Conservation (phyloP, 306 rosid species). For the Carpinus fangiana region DNA sequence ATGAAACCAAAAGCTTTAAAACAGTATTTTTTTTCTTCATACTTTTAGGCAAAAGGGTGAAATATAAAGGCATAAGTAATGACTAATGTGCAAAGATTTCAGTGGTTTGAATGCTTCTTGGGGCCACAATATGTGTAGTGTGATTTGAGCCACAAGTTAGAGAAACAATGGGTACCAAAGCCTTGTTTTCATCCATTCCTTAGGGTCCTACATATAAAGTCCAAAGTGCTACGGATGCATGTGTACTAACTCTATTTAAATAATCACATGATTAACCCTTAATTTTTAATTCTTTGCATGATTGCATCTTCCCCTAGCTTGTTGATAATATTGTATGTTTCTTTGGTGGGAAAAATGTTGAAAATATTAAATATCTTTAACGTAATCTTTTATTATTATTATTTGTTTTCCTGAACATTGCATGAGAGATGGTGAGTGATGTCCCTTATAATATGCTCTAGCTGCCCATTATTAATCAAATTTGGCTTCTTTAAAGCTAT, state of each 20-base stretch:
- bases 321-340: not conserved
- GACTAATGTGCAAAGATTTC: slow-evolving; percentile 2
- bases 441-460: too few relatives aligned
- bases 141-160: slow-evolving; percentile 43
- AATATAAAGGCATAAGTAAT: not conserved
- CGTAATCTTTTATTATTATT: too few relatives aligned
- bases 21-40: not conserved
- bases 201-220: not conserved
- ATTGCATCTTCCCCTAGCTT: not conserved
- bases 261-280: slow-evolving; percentile 23
- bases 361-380: too few relatives aligned
- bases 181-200: slow-evolving; percentile 24
- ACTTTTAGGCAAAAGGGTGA: not conserved
- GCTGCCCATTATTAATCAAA: too few relatives aligned
- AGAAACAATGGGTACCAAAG: slow-evolving; percentile 34
- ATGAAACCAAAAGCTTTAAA: not conserved
- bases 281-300: not conserved
- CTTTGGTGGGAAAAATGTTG: not conserved
- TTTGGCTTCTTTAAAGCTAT: too few relatives aligned
- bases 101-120: slow-evolving; percentile 16
- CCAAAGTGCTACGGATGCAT: slow-evolving; percentile 18
- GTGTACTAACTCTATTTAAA: slow-evolving; percentile 9
- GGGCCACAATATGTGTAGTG: not conserved
- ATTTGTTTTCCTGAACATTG: too few relatives aligned
- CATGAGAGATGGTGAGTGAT: too few relatives aligned